These are phyloP conservation scores for Cinnamomum chago DNA, from an alignment of 164 flowering plant genomes.

Conservation along the genomic window DNA sequence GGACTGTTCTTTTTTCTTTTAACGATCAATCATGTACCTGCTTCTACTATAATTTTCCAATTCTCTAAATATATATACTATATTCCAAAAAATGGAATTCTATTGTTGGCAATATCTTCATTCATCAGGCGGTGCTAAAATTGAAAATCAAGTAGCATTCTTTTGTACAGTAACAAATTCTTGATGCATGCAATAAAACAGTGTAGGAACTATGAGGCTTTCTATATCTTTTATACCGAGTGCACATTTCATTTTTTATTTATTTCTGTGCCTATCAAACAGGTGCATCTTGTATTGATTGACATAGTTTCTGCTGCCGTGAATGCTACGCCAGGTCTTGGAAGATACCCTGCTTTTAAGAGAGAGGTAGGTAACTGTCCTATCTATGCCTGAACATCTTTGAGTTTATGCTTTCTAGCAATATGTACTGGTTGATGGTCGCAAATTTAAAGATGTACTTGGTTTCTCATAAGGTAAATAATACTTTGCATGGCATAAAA, in stretches of 20 bases:
- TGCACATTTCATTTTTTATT: not conserved
- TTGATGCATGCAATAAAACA: not conserved
- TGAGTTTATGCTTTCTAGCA: not conserved
- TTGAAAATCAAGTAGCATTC: not conserved
- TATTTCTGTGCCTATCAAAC: not conserved
- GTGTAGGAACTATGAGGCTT: not conserved
- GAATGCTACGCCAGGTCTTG: constrained; percentile 95
- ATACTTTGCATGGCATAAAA: not conserved
- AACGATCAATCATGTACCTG: not conserved
- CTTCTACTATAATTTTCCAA: not conserved
- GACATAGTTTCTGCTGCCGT: constrained; percentile 94
- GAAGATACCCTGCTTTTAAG: constrained; percentile 95
- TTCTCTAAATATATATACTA: not conserved
- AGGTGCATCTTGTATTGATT: constrained; percentile 93
- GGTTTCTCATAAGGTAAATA: too few relatives aligned
- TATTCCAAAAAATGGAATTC: not conserved
- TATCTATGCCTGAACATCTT: not conserved
- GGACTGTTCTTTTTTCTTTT: too few relatives aligned
- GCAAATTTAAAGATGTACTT: not conserved
- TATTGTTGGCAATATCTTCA: not conserved
- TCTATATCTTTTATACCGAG: not conserved
- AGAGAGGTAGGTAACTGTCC: constrained; percentile 62
- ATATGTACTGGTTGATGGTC: not conserved
- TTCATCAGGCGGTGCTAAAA: not conserved
- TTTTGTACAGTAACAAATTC: not conserved